These are phyloP conservation scores for Fraxinus quadrangulata DNA, from an alignment of 257 asterid species.

Conservation along the genomic window DNA sequence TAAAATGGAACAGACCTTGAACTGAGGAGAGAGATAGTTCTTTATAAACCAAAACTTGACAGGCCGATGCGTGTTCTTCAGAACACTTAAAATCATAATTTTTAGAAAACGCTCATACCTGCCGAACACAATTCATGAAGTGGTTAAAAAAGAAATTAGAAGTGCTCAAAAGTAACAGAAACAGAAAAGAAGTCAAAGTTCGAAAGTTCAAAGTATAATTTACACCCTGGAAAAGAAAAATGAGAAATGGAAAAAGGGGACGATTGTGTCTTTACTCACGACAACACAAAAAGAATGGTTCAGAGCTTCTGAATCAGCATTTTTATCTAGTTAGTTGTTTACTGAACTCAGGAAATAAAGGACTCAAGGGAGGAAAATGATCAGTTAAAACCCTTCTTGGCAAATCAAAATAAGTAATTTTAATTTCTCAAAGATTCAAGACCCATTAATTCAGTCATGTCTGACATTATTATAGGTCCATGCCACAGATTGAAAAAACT, in stretches of 20 bases:
- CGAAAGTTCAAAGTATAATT: neutral
- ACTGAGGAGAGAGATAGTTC: constrained; percentile 97
- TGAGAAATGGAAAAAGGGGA: neutral
- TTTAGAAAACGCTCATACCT: constrained; percentile 95
- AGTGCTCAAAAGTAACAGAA: constrained; percentile 11
- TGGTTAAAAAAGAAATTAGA: constrained; percentile 16
- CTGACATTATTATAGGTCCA: neutral
- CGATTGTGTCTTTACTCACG: neutral
- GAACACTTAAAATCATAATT: constrained; percentile 91
- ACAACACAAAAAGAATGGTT: neutral
- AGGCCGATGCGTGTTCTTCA: constrained; percentile 87
- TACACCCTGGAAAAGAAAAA: neutral
- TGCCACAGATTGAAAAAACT: neutral
- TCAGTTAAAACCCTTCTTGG: neutral
- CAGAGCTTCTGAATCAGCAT: neutral
- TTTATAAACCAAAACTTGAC: constrained; percentile 98
- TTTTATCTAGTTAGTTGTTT: neutral
- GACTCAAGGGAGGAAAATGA: neutral
- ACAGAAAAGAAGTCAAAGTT: neutral
- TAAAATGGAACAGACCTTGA: constrained; percentile 54
- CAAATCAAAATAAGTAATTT: constrained; percentile 13
- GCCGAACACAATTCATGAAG: constrained; percentile 36
- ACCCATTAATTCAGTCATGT: neutral
- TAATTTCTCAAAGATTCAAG: neutral
- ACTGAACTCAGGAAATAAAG: neutral